Conservation (phyloP, 73 alveolate genomes). For the Vitrella brassicaformis region DNA sequence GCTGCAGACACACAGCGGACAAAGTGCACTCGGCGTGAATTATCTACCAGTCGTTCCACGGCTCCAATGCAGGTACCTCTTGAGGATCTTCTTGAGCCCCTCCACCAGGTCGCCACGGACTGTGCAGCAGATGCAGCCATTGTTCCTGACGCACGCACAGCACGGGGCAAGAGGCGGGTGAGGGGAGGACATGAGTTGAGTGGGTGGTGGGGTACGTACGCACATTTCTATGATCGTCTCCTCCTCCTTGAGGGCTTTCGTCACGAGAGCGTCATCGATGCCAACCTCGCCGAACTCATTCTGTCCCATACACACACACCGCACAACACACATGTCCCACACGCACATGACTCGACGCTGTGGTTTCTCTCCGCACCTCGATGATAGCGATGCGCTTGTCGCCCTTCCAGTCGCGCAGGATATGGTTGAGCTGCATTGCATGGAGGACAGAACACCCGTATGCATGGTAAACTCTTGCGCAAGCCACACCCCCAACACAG, state of each 20-base stretch:
- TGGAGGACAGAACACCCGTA: no score
- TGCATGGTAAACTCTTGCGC: no score
- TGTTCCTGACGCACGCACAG: no score
- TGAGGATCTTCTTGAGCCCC: conserved; percentile 14
- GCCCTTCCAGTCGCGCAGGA: conserved; percentile 6
- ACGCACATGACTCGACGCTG: no score
- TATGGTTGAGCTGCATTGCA: conserved; percentile 21
- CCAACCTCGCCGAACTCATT: conserved; percentile 40
- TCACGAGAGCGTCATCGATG: not conserved
- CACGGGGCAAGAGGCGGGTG: no score
- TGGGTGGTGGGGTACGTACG: no score
- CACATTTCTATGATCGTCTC: not conserved
- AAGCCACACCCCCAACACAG: no score
- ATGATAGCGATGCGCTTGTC: conserved; percentile 17
- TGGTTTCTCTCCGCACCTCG: not conserved
- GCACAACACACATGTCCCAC: no score
- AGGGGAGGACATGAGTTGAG: no score
- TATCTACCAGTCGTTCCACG: no score
- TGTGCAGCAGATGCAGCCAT: conserved; percentile 40
- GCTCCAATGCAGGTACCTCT: no score
- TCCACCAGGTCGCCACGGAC: conserved; percentile 12
- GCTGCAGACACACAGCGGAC: not conserved
- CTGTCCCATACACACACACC: no score
- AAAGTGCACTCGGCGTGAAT: not conserved
- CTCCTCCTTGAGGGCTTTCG: not conserved